These are phyloP conservation scores for Leishmania turanica DNA, from an alignment of 208 protist genomes.

Conservation along the genomic window DNA sequence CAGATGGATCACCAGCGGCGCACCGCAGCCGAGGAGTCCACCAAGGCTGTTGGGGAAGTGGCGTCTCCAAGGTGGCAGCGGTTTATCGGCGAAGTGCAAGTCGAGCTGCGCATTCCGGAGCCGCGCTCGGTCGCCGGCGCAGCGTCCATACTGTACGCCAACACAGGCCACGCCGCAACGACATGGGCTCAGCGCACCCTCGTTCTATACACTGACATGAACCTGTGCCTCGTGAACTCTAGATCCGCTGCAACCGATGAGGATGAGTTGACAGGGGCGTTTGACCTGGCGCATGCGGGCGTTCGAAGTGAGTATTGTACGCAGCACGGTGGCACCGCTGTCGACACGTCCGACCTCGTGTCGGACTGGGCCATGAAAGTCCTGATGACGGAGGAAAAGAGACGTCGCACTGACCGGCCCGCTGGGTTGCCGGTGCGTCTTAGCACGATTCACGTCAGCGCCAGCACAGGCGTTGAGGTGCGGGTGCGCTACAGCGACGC, in stretches of 20 bases:
- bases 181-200: conserved; percentile 22
- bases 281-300: conserved; percentile 25
- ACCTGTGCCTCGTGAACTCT: conserved; percentile 17
- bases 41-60: neutral
- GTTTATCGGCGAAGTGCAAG: conserved; percentile 26
- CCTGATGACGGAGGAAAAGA: conserved; percentile 25
- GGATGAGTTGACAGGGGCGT: conserved; percentile 20
- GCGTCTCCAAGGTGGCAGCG: conserved; percentile 8
- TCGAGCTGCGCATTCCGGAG: conserved; percentile 26
- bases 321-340: neutral
- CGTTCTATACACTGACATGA: conserved; percentile 31
- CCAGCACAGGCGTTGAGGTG: conserved; percentile 46
- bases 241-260: neutral
- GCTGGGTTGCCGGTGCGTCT: neutral
- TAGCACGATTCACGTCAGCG: conserved; percentile 30
- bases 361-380: conserved; percentile 32
- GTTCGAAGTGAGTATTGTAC: conserved; percentile 30
- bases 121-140: conserved; percentile 1
- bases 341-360: conserved; percentile 12
- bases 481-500: conserved; percentile 56
- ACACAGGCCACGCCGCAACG: neutral
- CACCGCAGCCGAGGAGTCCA: neutral
- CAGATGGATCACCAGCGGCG: neutral
- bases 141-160: neutral
- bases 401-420: neutral